Evolutionary conservation across 2,329 filamentous ascomycete species (phyloP), one percentile per base, ranked within the genome.

Genomic region (Beauveria medogensis): DNA sequence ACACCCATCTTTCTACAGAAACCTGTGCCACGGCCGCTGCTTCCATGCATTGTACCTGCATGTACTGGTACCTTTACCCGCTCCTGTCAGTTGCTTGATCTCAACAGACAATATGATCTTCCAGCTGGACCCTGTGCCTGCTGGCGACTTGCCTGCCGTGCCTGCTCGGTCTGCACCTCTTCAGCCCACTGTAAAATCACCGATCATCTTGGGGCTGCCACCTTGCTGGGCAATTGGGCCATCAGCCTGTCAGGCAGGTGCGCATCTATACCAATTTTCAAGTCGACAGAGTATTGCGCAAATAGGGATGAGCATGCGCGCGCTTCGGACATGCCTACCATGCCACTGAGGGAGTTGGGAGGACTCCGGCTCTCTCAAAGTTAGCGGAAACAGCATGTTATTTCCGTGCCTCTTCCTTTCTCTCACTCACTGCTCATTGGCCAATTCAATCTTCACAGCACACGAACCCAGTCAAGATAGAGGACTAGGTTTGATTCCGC

Each of bases 61-160:
- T 58, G 55, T 58, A 58, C 55, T 37, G 22, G 55, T 58, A 58
- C 55, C 10, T 58, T 34, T 10, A 12, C 37, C 53, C 18, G 34
- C 26, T 12, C 12, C 34, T 12, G n/a, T 14, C 41, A 16, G 52
- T 22, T 37, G 34, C 40, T 37, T 20, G 43, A 26, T 51, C 47
- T 50, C 34, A 47, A 43, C 30, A 24, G 47, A 43, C 28, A 24
- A 22, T 16, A 20, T 22, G 12, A 37, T 44, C 43, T 34, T 56
- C 30, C 55, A 43, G 46, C 43, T 43, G 46, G 46, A 58, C 55
- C 55, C 55, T 58, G 24, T 12, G 12, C 37, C 30, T 22, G 51
- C 20, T 16, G 14, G n/a, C 34, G 26, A 20, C 20, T 34, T 14
- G n/a, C 20, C 18, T 28, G 20, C 16, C 26, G n/a, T 8, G 14